phyloP scores from a whole-genome alignment of 768 basidiomycete genomes.

The Tricholoma sp. region DNA sequence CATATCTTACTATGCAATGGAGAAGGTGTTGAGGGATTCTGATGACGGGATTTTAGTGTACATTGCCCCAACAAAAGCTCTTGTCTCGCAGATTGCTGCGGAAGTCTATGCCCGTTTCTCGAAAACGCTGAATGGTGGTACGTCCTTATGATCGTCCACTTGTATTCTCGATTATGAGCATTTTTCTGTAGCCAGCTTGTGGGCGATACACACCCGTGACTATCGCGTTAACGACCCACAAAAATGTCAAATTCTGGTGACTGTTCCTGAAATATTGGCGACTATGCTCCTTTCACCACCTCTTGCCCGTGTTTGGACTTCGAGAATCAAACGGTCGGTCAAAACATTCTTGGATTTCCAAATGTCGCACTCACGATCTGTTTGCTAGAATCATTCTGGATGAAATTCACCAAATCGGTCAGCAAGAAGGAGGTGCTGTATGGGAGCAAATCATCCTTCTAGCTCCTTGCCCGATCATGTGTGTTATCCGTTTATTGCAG shows the following conservation, averaged over 20 bases:
- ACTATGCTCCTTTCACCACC: constrained; percentile 68
- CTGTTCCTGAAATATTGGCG: constrained; percentile 66
- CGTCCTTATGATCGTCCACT: constrained; percentile 14
- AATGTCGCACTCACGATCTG: constrained; percentile 1
- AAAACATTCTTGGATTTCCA: not conserved
- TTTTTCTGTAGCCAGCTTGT: constrained; percentile 41
- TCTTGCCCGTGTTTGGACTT: constrained; percentile 56
- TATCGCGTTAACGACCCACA: constrained; percentile 57
- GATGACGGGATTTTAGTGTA: constrained; percentile 69
- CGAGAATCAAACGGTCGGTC: constrained; percentile 52
- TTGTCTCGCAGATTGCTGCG: constrained; percentile 67
- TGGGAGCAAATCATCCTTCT: constrained; percentile 75
- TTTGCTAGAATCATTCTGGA: constrained; percentile 60
- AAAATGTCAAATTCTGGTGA: constrained; percentile 69
- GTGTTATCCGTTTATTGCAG: constrained; percentile 13
- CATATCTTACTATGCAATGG: constrained; percentile 77
- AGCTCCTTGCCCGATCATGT: constrained; percentile 72
- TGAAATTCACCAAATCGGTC: constrained; percentile 65
- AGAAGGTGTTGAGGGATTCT: constrained; percentile 53
- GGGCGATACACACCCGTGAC: constrained; percentile 66
- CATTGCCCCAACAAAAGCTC: constrained; percentile 71
- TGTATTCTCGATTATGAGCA: not conserved
- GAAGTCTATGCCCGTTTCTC: constrained; percentile 70
- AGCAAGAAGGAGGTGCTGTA: constrained; percentile 62
- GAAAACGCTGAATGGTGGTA: constrained; percentile 42